Base-by-base conservation (phyloP, 2,329 filamentous ascomycete species). In the Alternaria sp. region DNA sequence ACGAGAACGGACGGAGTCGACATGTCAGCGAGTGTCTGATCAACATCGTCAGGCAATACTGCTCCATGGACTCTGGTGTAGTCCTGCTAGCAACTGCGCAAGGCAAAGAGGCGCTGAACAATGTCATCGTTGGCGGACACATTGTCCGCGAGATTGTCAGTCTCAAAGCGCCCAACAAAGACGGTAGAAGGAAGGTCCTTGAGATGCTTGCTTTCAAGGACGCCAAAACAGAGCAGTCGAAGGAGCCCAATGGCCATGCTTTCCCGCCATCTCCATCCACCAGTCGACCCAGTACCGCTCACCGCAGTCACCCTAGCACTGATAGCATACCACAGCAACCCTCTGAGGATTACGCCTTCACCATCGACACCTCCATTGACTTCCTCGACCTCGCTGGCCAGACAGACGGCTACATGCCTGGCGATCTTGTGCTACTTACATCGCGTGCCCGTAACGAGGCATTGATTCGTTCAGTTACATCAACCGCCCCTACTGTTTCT, bases 381-480 rank as follows among this genome's bases (percentile, higher is more conserved):
- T 92, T 98, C 61, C 87, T 98, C 9, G 95, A 98, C 67, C 86
- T 99, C 59, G 93, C 96, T 17, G 94, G 96, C 2, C 91, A 95
- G 70, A 98, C 95, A 0, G 96, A 99, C 76, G 96, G 96, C 1
- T 99, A 98, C 77, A 97, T 98, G 94, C 95, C 96, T 1, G 96
- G 94, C 4, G 96, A 99, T 78, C 85, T 99, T 40, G 89, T 91
- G 15, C 86, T 97, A 3, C 87, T 99, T 11, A 91, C 97, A 17
- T 90, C 93, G 11, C 88, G 96, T 62, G 95, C 96, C 40, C 89
- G 94, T 57, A 97, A 95, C 72, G 96, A 98, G 81, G 93, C 95
- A 25, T 87, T 99, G 15, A 97, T 98, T 70, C 91, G 95, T 10
- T 90, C 91, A 8, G 90, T 98, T 26, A 78, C 76, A 6, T 81